Evolutionary conservation across 2,329 filamentous ascomycete species (phyloP).

Genomic region (Sclerotinia spermophila): DNA sequence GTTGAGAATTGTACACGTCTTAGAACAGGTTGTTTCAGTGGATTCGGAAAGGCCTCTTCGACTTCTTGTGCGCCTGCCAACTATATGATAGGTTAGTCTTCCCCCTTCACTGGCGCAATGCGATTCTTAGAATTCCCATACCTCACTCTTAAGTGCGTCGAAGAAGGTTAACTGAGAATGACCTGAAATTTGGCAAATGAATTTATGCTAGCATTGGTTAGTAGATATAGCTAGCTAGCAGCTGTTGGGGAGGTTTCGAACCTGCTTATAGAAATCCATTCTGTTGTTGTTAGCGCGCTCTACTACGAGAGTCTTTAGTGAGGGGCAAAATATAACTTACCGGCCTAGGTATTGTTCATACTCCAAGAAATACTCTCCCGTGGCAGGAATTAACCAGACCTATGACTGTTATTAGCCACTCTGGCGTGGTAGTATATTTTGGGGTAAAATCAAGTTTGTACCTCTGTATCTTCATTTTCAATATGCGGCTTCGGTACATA

Average conservation of each 20-base stretch:
- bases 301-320: neutral
- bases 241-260: slow-evolving; percentile 41
- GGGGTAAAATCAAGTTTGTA: slow-evolving; percentile 43
- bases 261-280: slow-evolving; percentile 92
- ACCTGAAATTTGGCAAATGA: slow-evolving; percentile 94
- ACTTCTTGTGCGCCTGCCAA: slow-evolving; percentile 80
- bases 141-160: slow-evolving; percentile 87
- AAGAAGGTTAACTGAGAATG: slow-evolving; percentile 91
- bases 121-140: slow-evolving; percentile 43
- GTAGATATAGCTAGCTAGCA: slow-evolving; percentile 21
- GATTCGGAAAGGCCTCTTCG: slow-evolving; percentile 86
- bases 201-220: slow-evolving; percentile 53
- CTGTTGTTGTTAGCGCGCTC: slow-evolving; percentile 43
- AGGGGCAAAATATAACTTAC: slow-evolving; percentile 47
- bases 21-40: slow-evolving; percentile 84
- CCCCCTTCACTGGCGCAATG: neutral
- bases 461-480: slow-evolving; percentile 79
- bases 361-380: slow-evolving; percentile 81
- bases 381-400: slow-evolving; percentile 90
- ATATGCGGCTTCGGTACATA: slow-evolving; percentile 69
- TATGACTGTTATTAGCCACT: slow-evolving; percentile 41
- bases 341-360: slow-evolving; percentile 86
- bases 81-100: slow-evolving; percentile 44
- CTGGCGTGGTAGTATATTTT: neutral
- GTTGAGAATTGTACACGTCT: slow-evolving; percentile 89